Evolutionary conservation across 2,329 filamentous ascomycete species (phyloP), one percentile per base, ranked within the genome.

Genomic region (Parastagonospora nodorum): DNA sequence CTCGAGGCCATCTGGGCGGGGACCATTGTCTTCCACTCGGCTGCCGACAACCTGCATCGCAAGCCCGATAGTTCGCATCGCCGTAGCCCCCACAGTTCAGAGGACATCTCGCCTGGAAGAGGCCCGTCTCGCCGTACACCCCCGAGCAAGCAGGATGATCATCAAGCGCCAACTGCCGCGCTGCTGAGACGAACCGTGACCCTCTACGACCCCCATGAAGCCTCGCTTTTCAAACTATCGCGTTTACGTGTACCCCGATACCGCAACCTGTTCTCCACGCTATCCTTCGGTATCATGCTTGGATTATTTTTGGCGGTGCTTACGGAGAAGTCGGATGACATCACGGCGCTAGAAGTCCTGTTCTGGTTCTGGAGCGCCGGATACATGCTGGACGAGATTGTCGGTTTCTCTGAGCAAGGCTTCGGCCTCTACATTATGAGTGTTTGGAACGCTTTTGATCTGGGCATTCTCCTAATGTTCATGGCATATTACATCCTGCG

Each of bases 291-390:
- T 16, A 84, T 96, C 39, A 81, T 97, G 68, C 87, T 97, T 33
- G 88, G 85, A 11, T 81, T 97, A 9, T 97, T 96, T 71, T 78
- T 97, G 14, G 88, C 91, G 8, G 92, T 97, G 8, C 81, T 97
- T 3, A 78, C 84, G 9, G 79, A 89, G 67, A 84, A 90, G 51
- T 93, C 90, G 2, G 82, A 87, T 46, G 82, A 87, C 45, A 96
- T 97, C 64, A 96, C 91, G 1, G 84, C 84, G 0, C 78, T 97
- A 8, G 93, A 97, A 72, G 79, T 97, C 12, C 73, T 96, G 10
- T 97, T 97, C 75, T 97, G 93, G 93, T 90, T 97, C 73, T 97
- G 93, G 92, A 96, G 91, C 68, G 90, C 91, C 24, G 93, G 93
- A 0, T 97, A 95, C 74, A 96, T 97, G 91, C 84, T 97, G 29